phyloP scores from a whole-genome alignment of 345 rosid genomes.

The rapeseed (Brassica napus) region Da-Ae NC_063446.1:72537501-72538000 shows the following conservation, averaged over 20 bases:
- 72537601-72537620: constrained; percentile 95
- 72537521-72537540: constrained; percentile 84
- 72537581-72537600: constrained; percentile 76
- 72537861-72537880: too few relatives aligned
- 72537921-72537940: not conserved
- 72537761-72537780: too few relatives aligned
- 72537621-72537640: constrained; percentile 86
- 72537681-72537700: constrained; percentile 88
- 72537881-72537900: too few relatives aligned
- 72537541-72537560: constrained; percentile 73
- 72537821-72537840: not conserved
- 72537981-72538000: constrained; percentile 22
- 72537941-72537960: not conserved
- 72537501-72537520: constrained; percentile 80
- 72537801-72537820: not conserved
- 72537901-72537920: too few relatives aligned
- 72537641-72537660: constrained; percentile 92
- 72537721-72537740: too few relatives aligned
- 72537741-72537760: too few relatives aligned
- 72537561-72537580: constrained; percentile 88
- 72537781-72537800: not conserved
- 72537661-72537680: constrained; percentile 90
- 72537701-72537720: too few relatives aligned
- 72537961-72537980: not conserved
- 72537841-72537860: not conserved